Evolutionary conservation across 2,329 filamentous ascomycete species (phyloP), one percentile per base, ranked within the genome.

Genomic region (Colletotrichum lindemuthianum): DNA sequence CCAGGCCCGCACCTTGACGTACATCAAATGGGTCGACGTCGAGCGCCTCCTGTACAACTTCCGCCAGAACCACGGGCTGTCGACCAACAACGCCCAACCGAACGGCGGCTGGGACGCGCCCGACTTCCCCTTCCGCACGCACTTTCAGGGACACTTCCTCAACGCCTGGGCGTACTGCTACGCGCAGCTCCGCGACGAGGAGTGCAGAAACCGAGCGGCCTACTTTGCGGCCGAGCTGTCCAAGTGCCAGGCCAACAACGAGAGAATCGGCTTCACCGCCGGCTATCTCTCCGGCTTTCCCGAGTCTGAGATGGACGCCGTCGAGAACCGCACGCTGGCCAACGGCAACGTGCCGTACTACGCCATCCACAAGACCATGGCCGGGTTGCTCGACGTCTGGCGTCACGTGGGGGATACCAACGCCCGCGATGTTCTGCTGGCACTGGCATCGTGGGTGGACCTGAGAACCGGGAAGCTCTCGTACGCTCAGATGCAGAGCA

Each of bases 41-140:
- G 77, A 84, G 15, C 76, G 82, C 1, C 71, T 84, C 2, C 76
- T 84, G 15, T 84, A 84, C 71, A 78, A 78, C 68, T 85, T 84
- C 72, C 76, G 82, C 15, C 67, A 72, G 36, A 84, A 76, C 50
- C 82, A 84, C 60, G 73, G 76, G 15, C 68, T 84, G 1, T 79
- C 78, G 3, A 85, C 82, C 8, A 75, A 81, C 3, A 80, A 79
- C 2, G 83, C 82, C 2, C 66, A 72, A 2, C 52, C 75, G 6
- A 82, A 83, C 51, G 81, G 81, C 2, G 84, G 83, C 2, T 86
- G 84, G 84, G 84, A 86, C 70, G 81, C 81, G 1, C 84, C 84
- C 1, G 74, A 80, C 50, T 86, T 86, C 48, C 83, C 84, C 0
- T 86, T 86, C 69, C 78, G 83, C 12, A 78, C 78, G 0, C 84